These are phyloP conservation scores for Barnettozyma wickerhamii DNA, from an alignment of 805 yeast species.

Conservation along the genomic window DNA sequence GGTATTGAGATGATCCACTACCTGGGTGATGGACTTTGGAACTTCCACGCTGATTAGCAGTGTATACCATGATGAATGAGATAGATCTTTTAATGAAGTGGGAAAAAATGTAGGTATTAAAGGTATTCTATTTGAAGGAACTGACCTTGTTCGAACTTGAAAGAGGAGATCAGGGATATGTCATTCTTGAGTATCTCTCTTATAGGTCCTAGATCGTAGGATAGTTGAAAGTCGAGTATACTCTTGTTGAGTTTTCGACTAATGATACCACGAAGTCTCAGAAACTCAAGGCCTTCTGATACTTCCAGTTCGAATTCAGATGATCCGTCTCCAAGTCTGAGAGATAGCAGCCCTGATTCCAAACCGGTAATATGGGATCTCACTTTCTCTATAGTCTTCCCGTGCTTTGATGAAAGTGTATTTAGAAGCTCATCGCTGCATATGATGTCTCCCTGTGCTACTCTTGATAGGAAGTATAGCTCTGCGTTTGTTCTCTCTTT, in stretches of 20 bases:
- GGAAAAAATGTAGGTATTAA: not conserved
- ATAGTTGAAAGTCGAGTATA: slow-evolving; percentile 24
- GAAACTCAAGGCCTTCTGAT: slow-evolving; percentile 29
- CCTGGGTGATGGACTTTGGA: slow-evolving; percentile 89
- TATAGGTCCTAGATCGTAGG: slow-evolving; percentile 19
- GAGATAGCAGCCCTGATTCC: slow-evolving; percentile 1
- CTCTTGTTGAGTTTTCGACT: slow-evolving; percentile 21
- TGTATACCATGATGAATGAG: not conserved
- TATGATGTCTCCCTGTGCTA: slow-evolving; percentile 27
- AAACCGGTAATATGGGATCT: not conserved
- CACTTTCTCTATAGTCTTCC: slow-evolving; percentile 7
- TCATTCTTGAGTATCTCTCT: slow-evolving; percentile 23
- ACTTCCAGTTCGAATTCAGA: slow-evolving; percentile 19
- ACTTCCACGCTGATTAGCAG: slow-evolving; percentile 43
- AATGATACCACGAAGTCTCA: slow-evolving; percentile 32
- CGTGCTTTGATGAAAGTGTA: slow-evolving; percentile 35
- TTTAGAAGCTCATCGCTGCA: slow-evolving; percentile 13
- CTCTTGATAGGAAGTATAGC: slow-evolving; percentile 54
- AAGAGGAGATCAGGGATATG: slow-evolving; percentile 21
- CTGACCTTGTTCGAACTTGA: slow-evolving; percentile 19
- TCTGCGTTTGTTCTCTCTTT: slow-evolving; percentile 62
- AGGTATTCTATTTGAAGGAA: slow-evolving; percentile 7
- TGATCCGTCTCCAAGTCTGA: no score
- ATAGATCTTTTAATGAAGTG: not conserved
- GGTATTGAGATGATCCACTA: slow-evolving; percentile 83